A percentile compares a stretch with the other conserved stretches of the same genome.
phyloP scores from a whole-genome alignment of 2,329 filamentous ascomycete genomes.

The Clonostachys chloroleuca region DNA sequence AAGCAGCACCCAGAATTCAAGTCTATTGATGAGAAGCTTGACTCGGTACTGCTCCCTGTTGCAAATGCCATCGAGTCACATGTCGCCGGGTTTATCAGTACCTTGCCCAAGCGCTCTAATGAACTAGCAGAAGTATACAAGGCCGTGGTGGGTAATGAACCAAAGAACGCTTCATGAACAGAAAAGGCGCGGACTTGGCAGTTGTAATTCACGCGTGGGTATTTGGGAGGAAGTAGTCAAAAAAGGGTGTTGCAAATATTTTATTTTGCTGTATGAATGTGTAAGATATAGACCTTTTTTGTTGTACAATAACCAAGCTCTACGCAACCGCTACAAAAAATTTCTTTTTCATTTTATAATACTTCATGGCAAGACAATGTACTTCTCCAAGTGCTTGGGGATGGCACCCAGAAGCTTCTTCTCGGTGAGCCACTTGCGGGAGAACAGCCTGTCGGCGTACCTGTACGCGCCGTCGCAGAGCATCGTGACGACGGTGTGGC shows the following conservation, averaged over 20 bases:
- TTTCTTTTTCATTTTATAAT: neutral
- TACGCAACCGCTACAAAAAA: constrained; percentile 1
- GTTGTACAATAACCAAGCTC: constrained; percentile 12
- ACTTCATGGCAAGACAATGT: constrained; percentile 79
- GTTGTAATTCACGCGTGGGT: too few species aligned
- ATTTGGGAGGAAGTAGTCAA: neutral
- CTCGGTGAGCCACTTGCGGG: constrained; percentile 79
- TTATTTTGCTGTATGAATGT: constrained; percentile 12
- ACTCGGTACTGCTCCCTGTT: too few species aligned
- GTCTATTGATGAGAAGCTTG: too few species aligned
- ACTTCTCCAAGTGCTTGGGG: constrained; percentile 82
- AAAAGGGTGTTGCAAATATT: constrained; percentile 7
- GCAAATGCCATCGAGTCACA: too few species aligned
- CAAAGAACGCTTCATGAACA: too few species aligned
- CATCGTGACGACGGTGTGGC: constrained; percentile 88
- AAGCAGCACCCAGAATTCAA: too few species aligned
- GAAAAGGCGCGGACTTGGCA: too few species aligned
- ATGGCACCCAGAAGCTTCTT: constrained; percentile 82
- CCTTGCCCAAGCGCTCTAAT: too few species aligned
- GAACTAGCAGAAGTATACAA: too few species aligned
- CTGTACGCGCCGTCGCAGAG: constrained; percentile 96
- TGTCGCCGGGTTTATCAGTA: too few species aligned
- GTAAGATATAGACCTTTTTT: constrained; percentile 12
- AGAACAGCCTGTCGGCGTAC: constrained; percentile 93
- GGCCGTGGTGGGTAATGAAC: too few species aligned